phyloP scores from a whole-genome alignment of 768 basidiomycete genomes.

The Mycena olivaceomarginata region DNA sequence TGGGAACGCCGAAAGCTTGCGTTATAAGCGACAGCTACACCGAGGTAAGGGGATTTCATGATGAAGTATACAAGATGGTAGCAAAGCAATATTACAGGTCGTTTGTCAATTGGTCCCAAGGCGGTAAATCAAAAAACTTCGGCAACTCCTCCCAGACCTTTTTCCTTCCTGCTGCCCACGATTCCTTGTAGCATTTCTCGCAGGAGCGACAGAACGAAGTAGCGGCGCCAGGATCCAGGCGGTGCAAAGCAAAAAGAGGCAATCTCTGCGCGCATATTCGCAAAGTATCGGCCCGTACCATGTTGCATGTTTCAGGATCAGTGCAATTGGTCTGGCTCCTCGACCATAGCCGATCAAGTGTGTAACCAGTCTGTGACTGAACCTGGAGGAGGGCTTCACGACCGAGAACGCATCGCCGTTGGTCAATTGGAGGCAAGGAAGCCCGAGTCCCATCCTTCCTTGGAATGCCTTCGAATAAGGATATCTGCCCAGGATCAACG shows the following conservation, averaged over 20 bases:
- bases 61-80: too few species aligned
- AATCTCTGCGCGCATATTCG: too few species aligned
- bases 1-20: too few species aligned
- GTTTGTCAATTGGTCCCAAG: constrained; percentile 3
- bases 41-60: too few species aligned
- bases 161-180: not conserved
- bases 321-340: not conserved
- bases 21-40: too few species aligned
- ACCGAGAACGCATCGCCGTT: too few species aligned
- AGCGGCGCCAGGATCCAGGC: too few species aligned
- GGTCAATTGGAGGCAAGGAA: not conserved
- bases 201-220: not conserved
- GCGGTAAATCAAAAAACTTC: not conserved
- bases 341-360: not conserved
- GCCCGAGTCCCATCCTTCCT: not conserved
- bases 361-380: not conserved
- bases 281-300: too few species aligned
- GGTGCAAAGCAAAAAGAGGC: too few species aligned
- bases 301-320: not conserved
- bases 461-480: not conserved
- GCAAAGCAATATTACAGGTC: not conserved
- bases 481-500: too few species aligned
- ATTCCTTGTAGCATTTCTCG: not conserved
- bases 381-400: not conserved
- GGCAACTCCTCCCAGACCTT: constrained; percentile 3